Conservation (phyloP, 169 alveolate species). For the Plasmodium gallinaceum region DNA sequence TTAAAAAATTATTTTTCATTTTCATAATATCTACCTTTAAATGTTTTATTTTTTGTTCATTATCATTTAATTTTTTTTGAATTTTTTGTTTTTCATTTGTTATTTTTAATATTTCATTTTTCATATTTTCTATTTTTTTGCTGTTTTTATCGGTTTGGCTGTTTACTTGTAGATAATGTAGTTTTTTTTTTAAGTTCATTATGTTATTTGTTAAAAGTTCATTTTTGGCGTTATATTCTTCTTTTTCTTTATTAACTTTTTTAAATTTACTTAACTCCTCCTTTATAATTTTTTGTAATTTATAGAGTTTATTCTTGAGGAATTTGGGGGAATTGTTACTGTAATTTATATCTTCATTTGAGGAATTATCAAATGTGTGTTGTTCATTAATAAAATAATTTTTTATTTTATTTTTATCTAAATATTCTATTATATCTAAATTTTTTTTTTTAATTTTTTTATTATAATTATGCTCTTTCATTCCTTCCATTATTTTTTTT, state of each 20-base stretch:
- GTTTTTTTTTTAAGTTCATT: slow-evolving; percentile 27
- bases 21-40: slow-evolving; percentile 52
- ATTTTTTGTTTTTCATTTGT: slow-evolving; percentile 56
- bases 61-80: slow-evolving; percentile 57
- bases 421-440: neutral
- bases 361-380: neutral
- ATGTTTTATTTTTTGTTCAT: slow-evolving; percentile 59
- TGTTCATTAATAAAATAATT: neutral
- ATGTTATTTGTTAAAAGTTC: slow-evolving; percentile 44
- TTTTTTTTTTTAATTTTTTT: neutral
- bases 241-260: slow-evolving; percentile 43
- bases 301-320: slow-evolving; percentile 33
- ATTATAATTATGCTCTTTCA: neutral
- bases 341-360: neutral
- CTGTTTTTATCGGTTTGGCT: slow-evolving; percentile 47
- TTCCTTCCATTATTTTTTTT: neutral
- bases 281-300: slow-evolving; percentile 53
- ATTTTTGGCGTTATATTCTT: slow-evolving; percentile 57
- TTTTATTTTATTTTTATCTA: neutral
- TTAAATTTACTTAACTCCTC: slow-evolving; percentile 41
- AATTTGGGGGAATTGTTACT: slow-evolving; percentile 29
- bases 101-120: slow-evolving; percentile 33
- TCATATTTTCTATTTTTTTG: slow-evolving; percentile 48
- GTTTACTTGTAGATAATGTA: slow-evolving; percentile 36
- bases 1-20: slow-evolving; percentile 65